phyloP scores from a whole-genome alignment of 2,329 filamentous ascomycete species.

The Drechslerella coelobrocha region DNA sequence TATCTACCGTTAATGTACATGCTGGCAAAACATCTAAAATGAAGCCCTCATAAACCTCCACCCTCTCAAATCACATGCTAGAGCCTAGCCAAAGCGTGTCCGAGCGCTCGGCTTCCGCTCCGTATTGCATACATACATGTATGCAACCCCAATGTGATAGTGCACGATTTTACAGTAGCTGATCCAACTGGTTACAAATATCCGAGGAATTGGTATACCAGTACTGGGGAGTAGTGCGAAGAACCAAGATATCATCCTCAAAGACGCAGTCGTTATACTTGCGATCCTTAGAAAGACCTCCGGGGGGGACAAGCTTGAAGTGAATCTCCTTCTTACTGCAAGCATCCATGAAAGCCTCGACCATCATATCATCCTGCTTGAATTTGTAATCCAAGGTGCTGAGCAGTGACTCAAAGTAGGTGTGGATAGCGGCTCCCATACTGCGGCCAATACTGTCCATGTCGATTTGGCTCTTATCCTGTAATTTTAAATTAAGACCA shows the following conservation, averaged over 20 bases:
- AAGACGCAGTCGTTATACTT: slow-evolving; percentile 32
- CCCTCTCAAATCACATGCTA: too few relatives aligned
- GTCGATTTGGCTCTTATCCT: slow-evolving; percentile 35
- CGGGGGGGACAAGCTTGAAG: slow-evolving; percentile 27
- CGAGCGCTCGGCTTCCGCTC: too few relatives aligned
- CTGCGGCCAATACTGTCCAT: slow-evolving; percentile 33
- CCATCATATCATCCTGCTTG: slow-evolving; percentile 44
- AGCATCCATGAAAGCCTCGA: slow-evolving; percentile 33
- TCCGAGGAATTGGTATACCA: slow-evolving; percentile 37
- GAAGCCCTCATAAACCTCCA: too few relatives aligned
- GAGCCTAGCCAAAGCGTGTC: too few relatives aligned
- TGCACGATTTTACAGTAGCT: slow-evolving; percentile 24
- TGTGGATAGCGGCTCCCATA: slow-evolving; percentile 29
- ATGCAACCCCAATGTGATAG: background rate
- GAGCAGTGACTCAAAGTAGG: slow-evolving; percentile 40
- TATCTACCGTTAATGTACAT: too few relatives aligned
- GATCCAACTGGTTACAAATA: slow-evolving; percentile 26
- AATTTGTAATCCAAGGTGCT: slow-evolving; percentile 25
- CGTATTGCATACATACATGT: too few relatives aligned
- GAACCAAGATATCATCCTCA: slow-evolving; percentile 23
- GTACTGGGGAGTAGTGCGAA: slow-evolving; percentile 25
- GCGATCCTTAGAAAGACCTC: slow-evolving; percentile 5
- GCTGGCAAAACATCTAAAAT: too few relatives aligned
- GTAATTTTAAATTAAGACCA: background rate
- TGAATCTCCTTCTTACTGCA: slow-evolving; percentile 28